Conservation (phyloP, 31 red algal genomes). For the Bonnemaisonia californica region DNA sequence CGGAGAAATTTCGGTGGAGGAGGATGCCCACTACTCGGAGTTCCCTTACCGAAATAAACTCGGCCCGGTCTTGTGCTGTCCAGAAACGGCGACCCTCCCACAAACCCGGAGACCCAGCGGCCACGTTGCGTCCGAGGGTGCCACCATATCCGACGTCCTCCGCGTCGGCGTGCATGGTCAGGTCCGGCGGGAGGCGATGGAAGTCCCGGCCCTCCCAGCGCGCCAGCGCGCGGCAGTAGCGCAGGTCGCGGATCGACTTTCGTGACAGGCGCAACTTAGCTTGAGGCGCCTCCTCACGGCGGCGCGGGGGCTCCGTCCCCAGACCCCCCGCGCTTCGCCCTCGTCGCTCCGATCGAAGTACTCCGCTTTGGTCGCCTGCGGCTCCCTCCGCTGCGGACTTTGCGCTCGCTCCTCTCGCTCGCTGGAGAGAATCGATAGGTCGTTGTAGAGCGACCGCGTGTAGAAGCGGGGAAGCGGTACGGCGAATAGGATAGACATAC, state of each 20-base stretch:
- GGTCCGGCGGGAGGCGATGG: not conserved
- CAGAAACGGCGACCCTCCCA: constrained; percentile 17
- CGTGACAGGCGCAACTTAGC: constrained; percentile 17
- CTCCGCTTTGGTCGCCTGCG: not conserved
- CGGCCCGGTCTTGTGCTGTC: not conserved
- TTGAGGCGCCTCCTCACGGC: not conserved
- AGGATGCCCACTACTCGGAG: constrained; percentile 7
- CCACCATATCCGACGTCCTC: constrained; percentile 33
- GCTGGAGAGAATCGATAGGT: not conserved
- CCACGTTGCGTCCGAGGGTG: not conserved
- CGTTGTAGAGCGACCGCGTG: constrained; percentile 18
- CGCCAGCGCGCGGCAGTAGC: constrained; percentile 9
- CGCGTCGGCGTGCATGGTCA: constrained; percentile 7
- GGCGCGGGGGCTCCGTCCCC: not conserved
- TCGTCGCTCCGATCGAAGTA: not conserved
- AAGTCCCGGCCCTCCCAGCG: constrained; percentile 10
- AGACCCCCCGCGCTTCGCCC: not conserved
- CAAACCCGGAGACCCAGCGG: constrained; percentile 5
- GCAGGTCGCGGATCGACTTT: constrained; percentile 29
- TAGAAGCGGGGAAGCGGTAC: constrained; percentile 10
- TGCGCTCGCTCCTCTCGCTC: not conserved
- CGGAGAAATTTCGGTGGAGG: constrained; percentile 5
- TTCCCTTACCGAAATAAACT: constrained; percentile 10
- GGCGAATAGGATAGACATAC: not conserved
- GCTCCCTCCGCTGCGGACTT: not conserved